These are phyloP conservation scores for Fraxinus velutina DNA, from an alignment of 305 asterid genomes.

Conservation along the genomic window DNA sequence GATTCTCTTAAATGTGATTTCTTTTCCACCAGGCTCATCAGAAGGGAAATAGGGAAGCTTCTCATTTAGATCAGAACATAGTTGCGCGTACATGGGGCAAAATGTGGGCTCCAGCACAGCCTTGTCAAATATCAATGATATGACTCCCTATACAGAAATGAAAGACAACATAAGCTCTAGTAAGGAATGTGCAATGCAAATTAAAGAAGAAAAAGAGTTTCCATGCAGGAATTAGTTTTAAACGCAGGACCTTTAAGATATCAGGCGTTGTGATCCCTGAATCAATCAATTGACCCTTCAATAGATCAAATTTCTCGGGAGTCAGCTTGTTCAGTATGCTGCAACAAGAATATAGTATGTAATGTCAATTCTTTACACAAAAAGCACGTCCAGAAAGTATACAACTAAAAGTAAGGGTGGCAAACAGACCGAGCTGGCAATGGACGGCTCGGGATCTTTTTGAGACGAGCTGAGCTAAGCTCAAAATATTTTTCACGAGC, in stretches of 20 bases:
- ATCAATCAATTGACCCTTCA: slow-evolving; percentile 76
- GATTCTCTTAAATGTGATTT: slow-evolving; percentile 75
- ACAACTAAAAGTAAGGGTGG: neutral
- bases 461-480: neutral
- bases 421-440: neutral
- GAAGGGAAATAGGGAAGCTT: slow-evolving; percentile 87
- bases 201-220: neutral
- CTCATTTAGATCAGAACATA: slow-evolving; percentile 74
- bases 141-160: slow-evolving; percentile 53
- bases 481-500: neutral
- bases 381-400: neutral
- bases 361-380: neutral
- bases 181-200: neutral
- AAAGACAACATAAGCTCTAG: slow-evolving; percentile 17
- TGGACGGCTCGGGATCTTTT: neutral
- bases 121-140: slow-evolving; percentile 90
- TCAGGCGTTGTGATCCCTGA: slow-evolving; percentile 88
- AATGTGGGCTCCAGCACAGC: slow-evolving; percentile 95
- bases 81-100: slow-evolving; percentile 86
- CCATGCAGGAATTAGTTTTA: neutral
- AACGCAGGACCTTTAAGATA: slow-evolving; percentile 60
- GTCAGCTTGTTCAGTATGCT: slow-evolving; percentile 92
- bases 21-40: slow-evolving; percentile 81
- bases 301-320: slow-evolving; percentile 84
- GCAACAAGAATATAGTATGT: slow-evolving; percentile 28